Evolutionary conservation across 768 basidiomycete species (phyloP).

Genomic region (Russula brevipes): DNA sequence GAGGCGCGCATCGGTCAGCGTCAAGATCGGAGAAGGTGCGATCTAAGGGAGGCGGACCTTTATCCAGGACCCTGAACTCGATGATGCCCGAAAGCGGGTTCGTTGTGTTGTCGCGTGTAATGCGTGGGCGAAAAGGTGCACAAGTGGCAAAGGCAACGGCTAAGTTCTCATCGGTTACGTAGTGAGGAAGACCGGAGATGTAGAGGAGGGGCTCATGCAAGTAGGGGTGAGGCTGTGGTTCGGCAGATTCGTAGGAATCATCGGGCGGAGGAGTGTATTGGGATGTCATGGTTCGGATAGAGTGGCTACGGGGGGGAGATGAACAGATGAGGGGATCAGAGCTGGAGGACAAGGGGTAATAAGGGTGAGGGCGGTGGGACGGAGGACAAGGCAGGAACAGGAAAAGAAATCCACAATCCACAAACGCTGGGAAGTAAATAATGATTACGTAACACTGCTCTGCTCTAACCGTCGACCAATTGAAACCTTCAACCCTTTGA

Average conservation of each 20-base stretch:
- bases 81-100: conserved; percentile 63
- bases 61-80: conserved; percentile 77
- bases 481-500: conserved; percentile 49
- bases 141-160: conserved; percentile 69
- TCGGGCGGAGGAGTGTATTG: conserved; percentile 24
- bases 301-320: neutral
- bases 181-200: conserved; percentile 71
- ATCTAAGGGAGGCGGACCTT: conserved; percentile 43
- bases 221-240: conserved; percentile 64
- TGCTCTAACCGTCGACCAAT: conserved; percentile 26
- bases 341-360: neutral
- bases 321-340: neutral
- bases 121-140: conserved; percentile 77
- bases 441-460: conserved; percentile 24
- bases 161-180: conserved; percentile 70
- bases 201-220: conserved; percentile 79
- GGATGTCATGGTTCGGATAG: conserved; percentile 12
- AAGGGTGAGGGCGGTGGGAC: neutral
- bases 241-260: conserved; percentile 18
- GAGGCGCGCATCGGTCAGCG: conserved; percentile 8
- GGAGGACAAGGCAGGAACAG: neutral
- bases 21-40: neutral
- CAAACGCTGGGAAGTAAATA: neutral
- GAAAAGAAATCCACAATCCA: conserved; percentile 7
- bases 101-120: conserved; percentile 53